Percentiles rank a stretch among this genome's conserved stretches.
phyloP scores from a whole-genome alignment of 441 rosid species.

The Syzygium syzygioides region DNA sequence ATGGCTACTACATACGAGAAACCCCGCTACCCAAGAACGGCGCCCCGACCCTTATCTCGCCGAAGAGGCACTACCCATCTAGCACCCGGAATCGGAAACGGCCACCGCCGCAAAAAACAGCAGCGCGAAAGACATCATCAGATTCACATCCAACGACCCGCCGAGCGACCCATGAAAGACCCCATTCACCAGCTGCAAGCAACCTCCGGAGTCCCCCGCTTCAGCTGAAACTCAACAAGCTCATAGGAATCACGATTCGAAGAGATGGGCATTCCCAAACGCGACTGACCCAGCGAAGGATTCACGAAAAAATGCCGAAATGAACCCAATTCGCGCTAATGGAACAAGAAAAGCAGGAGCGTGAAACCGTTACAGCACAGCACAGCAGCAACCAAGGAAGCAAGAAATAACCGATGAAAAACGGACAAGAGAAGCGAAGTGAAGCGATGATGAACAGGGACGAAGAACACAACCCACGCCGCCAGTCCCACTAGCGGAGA shows the following conservation, averaged over 20 bases:
- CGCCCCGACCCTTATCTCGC: neutral
- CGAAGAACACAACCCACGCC: neutral
- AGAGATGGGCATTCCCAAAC: neutral
- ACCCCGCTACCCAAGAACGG: neutral
- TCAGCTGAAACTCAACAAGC: neutral
- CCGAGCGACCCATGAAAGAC: neutral
- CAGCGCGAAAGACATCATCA: neutral
- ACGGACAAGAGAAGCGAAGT: neutral
- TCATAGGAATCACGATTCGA: neutral
- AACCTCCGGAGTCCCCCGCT: neutral
- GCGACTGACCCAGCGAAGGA: too few relatives aligned
- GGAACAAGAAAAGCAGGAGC: too few relatives aligned
- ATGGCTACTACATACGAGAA: slow-evolving; percentile 30
- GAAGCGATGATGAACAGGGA: neutral
- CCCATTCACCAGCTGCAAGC: neutral
- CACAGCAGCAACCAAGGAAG: neutral
- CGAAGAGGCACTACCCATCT: neutral
- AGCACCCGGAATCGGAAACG: neutral
- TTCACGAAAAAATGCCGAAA: too few relatives aligned
- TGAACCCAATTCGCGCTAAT: too few relatives aligned
- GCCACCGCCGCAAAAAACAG: neutral
- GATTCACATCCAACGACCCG: neutral
- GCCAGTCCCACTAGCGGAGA: neutral
- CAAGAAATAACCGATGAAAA: neutral
- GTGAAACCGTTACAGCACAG: neutral